Conservation (phyloP, 176 grass and related monocot genomes). For the Pontederia crassipes region DNA sequence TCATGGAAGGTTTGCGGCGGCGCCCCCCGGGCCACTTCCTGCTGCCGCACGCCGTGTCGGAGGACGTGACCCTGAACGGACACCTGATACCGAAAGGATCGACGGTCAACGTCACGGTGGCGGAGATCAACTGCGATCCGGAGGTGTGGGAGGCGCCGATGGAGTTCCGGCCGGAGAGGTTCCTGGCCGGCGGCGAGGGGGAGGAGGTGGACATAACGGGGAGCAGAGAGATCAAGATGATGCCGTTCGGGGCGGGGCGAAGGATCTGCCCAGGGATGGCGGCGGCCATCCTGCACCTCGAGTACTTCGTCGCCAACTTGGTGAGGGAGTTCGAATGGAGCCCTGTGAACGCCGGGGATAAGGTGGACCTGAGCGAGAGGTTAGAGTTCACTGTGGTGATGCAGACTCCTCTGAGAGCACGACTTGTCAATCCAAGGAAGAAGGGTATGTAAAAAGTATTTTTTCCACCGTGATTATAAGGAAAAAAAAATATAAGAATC, state of each 20-base stretch:
- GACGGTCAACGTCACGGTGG: slow-evolving; percentile 35
- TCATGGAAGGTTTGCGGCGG: slow-evolving; percentile 47
- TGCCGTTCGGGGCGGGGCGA: slow-evolving; percentile 61
- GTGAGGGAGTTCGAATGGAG: slow-evolving; percentile 39
- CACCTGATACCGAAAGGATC: slow-evolving; percentile 35
- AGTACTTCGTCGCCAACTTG: slow-evolving; percentile 44
- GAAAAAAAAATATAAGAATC: too few relatives aligned
- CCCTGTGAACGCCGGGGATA: slow-evolving; percentile 8
- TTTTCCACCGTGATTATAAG: too few relatives aligned
- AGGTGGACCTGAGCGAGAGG: slow-evolving; percentile 28
- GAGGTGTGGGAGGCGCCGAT: slow-evolving; percentile 32
- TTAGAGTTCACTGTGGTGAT: slow-evolving; percentile 24
- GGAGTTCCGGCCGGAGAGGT: slow-evolving; percentile 53
- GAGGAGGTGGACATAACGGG: slow-evolving; percentile 33
- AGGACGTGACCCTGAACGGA: slow-evolving; percentile 22
- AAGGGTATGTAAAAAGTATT: too few relatives aligned
- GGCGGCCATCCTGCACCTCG: slow-evolving; percentile 29
- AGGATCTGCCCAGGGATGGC: slow-evolving; percentile 44
- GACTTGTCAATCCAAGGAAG: not conserved
- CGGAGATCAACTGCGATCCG: slow-evolving; percentile 27
- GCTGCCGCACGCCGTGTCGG: slow-evolving; percentile 33
- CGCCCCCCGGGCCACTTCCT: slow-evolving; percentile 44
- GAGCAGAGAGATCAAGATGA: slow-evolving; percentile 64
- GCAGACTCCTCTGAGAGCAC: slow-evolving; percentile 29
- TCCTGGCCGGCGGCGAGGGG: slow-evolving; percentile 38